A percentile compares a stretch with the other conserved stretches of the same genome.
These are phyloP conservation scores for Ustilaginoidea virens DNA, from an alignment of 2,329 filamentous ascomycete genomes.

Conservation along the genomic window DNA sequence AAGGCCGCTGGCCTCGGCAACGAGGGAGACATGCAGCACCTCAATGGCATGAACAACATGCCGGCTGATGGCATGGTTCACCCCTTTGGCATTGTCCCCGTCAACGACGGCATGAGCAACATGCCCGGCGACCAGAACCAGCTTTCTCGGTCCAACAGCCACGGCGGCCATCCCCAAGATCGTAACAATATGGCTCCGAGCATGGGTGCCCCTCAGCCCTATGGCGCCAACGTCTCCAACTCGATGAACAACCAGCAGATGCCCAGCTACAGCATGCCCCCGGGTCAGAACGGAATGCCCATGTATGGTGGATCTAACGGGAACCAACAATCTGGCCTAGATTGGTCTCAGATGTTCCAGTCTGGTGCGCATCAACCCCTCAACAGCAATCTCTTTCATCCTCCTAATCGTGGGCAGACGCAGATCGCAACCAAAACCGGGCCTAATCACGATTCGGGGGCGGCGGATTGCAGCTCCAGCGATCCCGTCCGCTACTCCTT, in stretches of 20 bases:
- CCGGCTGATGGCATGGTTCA: slow-evolving; percentile 40
- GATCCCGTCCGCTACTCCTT: slow-evolving; percentile 33
- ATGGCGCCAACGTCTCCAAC: slow-evolving; percentile 40
- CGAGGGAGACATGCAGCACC: slow-evolving; percentile 41
- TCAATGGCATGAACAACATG: slow-evolving; percentile 45
- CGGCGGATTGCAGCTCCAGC: slow-evolving; percentile 29
- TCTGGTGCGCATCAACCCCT: slow-evolving; percentile 51
- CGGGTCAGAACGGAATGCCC: slow-evolving; percentile 46
- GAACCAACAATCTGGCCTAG: slow-evolving; percentile 48
- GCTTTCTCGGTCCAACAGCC: slow-evolving; percentile 45
- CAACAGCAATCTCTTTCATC: slow-evolving; percentile 35
- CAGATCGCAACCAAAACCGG: slow-evolving; percentile 57
- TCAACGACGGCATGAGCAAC: slow-evolving; percentile 42
- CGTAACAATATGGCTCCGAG: slow-evolving; percentile 38
- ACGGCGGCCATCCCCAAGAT: slow-evolving; percentile 39
- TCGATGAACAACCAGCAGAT: slow-evolving; percentile 52
- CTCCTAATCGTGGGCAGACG: slow-evolving; percentile 51
- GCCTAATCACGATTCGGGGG: slow-evolving; percentile 38
- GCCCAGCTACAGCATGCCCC: slow-evolving; percentile 48
- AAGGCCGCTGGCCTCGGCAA: slow-evolving; percentile 36
- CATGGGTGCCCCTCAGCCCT: slow-evolving; percentile 37
- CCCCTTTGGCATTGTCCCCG: slow-evolving; percentile 40
- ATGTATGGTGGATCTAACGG: slow-evolving; percentile 46
- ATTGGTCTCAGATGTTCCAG: slow-evolving; percentile 70
- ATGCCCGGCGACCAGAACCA: slow-evolving; percentile 45